These are phyloP conservation scores for Cordia subcordata DNA, from an alignment of 257 asterid genomes.

Conservation along the genomic window DNA sequence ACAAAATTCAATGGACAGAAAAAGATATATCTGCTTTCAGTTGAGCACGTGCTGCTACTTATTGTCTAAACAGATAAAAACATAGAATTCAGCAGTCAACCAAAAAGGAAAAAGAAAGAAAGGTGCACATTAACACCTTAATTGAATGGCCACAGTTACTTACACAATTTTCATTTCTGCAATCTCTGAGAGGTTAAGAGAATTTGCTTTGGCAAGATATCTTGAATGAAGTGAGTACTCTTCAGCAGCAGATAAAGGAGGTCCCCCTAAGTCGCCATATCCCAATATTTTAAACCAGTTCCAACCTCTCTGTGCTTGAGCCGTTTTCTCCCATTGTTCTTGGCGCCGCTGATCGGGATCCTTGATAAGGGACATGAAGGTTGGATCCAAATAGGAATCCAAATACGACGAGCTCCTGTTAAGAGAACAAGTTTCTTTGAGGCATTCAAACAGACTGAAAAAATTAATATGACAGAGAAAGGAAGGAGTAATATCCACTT, in stretches of 20 bases:
- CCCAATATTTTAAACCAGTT: slow-evolving; percentile 74
- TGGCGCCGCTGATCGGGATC: slow-evolving; percentile 84
- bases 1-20: too few species aligned
- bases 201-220: slow-evolving; percentile 93
- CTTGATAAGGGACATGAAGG: slow-evolving; percentile 87
- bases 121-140: too few species aligned
- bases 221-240: slow-evolving; percentile 93
- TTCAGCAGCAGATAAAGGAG: slow-evolving; percentile 87
- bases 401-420: slow-evolving; percentile 69
- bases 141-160: slow-evolving; percentile 19
- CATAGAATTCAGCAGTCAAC: too few species aligned
- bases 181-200: slow-evolving; percentile 80
- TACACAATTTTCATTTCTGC: slow-evolving; percentile 97
- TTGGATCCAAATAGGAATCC: slow-evolving; percentile 90
- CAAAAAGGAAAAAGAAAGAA: not conserved
- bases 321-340: slow-evolving; percentile 92
- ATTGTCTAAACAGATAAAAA: too few species aligned
- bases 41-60: not conserved
- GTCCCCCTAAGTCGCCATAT: slow-evolving; percentile 86
- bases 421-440: slow-evolving; percentile 8
- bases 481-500: not conserved
- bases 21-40: too few species aligned
- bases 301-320: slow-evolving; percentile 76
- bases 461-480: not conserved
- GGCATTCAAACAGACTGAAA: not conserved